Base-by-base conservation (phyloP, 495 filamentous ascomycete species). In the Tetracladium setigerum region DNA sequence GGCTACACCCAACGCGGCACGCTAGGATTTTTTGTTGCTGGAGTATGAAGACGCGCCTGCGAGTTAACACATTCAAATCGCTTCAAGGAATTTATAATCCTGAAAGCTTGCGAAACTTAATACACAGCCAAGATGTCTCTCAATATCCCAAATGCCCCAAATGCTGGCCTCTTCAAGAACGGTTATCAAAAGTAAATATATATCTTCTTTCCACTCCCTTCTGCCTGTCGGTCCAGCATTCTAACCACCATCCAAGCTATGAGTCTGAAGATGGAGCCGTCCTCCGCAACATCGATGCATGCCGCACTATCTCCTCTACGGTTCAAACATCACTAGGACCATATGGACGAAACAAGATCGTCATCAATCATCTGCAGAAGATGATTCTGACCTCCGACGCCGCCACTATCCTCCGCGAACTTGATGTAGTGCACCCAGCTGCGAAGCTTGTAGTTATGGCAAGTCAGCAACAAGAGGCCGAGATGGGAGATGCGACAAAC, bases 341-440 rank as follows among this genome's bases (percentile, higher is more conserved):
- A 43, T 96, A 92, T 65, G 94, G 94, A 61, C 87, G 94, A 67
- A 99, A 97, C 75, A 99, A 99, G 74, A 95, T 99, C 66, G 87
- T 99, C 72, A 96, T 99, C 76, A 99, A 97, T 71, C 94, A 99
- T 72, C 76, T 99, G 49, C 89, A 95, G 70, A 99, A 99, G 76
- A 95, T 97, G 92, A 91, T 95, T 52, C 77, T 99, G 49, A 99
- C 94, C 49, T 95, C 89, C 38, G 94, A 99, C 63, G 94, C 94
- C 33, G 94, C 94, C 53, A 95, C 92, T 19, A 99, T 99, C 54
- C 74, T 99, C 45, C 84, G 89, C 59, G 94, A 99, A 66, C 77
- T 99, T 63, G 94, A 99, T 62, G 94, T 99, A 38, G 91, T 99
- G 27, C 94, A 99, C 68, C 94, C 94, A 47, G 94, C 94, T 34